These are phyloP conservation scores for Sutorius australiensis DNA, from an alignment of 768 basidiomycete genomes.

Conservation along the genomic window DNA sequence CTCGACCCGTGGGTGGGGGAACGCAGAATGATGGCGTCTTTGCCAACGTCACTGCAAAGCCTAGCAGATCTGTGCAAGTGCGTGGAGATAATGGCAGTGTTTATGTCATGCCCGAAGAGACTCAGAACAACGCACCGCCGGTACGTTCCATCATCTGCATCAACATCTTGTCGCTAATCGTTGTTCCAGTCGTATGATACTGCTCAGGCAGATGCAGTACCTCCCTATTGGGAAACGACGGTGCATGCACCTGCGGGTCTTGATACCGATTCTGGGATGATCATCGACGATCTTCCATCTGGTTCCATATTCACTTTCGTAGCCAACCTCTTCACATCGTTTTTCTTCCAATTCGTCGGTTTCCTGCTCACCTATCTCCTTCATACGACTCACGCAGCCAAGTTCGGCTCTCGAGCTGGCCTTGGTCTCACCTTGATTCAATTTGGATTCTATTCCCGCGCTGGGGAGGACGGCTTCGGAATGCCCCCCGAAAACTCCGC, in stretches of 20 bases:
- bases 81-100: constrained; percentile 51
- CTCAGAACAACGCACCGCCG: constrained; percentile 80
- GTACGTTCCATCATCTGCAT: constrained; percentile 43
- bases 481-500: constrained; percentile 14
- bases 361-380: constrained; percentile 92
- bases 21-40: constrained; percentile 92
- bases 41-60: constrained; percentile 91
- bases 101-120: constrained; percentile 72
- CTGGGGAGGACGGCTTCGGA: constrained; percentile 30
- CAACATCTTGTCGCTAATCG: neutral
- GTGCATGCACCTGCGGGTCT: constrained; percentile 70
- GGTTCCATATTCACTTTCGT: constrained; percentile 73
- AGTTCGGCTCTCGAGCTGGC: constrained; percentile 90
- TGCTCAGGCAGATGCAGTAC: constrained; percentile 86
- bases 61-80: constrained; percentile 45
- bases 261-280: constrained; percentile 57
- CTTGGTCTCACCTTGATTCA: constrained; percentile 96
- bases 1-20: constrained; percentile 54
- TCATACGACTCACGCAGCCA: constrained; percentile 87
- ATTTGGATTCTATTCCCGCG: constrained; percentile 74
- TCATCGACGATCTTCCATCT: constrained; percentile 89
- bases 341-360: constrained; percentile 96
- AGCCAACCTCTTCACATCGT: constrained; percentile 78
- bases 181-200: constrained; percentile 69
- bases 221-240: constrained; percentile 96